Percentiles rank a stretch among this genome's conserved stretches.
Evolutionary conservation across 2,329 filamentous ascomycete genomes (phyloP).

Genomic region (Nemania sp.): DNA sequence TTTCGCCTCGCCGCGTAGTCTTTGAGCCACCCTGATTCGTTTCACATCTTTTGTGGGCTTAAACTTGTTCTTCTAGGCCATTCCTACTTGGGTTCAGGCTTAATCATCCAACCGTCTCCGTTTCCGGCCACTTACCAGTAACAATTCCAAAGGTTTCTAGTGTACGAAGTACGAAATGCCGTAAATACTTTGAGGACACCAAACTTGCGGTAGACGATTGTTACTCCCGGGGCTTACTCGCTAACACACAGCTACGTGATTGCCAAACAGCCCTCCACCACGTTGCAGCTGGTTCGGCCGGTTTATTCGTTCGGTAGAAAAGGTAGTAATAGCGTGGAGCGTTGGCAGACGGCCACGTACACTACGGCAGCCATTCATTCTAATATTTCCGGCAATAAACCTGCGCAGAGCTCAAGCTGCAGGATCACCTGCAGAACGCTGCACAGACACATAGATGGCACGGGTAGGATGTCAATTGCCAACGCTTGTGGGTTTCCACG

Average conservation of each 20-base stretch:
- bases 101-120: too few relatives aligned
- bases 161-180: too few relatives aligned
- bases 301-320: constrained; percentile 6
- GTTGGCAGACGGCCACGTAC: constrained; percentile 23
- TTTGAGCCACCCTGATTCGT: constrained; percentile 2
- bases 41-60: constrained; percentile 1
- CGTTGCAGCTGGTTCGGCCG: constrained; percentile 5
- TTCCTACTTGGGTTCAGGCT: constrained; percentile 13
- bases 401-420: constrained; percentile 13
- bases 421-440: constrained; percentile 18
- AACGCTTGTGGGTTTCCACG: too few relatives aligned
- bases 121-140: too few relatives aligned
- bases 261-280: constrained; percentile 13
- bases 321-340: constrained; percentile 21
- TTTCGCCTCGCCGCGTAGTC: not conserved
- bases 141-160: too few relatives aligned
- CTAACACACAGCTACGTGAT: not conserved
- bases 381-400: constrained; percentile 1
- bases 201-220: too few relatives aligned
- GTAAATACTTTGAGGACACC: too few relatives aligned
- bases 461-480: too few relatives aligned
- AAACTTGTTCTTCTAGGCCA: not conserved
- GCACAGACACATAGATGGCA: not conserved
- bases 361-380: constrained; percentile 11
- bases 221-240: constrained; percentile 6